Conservation (phyloP, 2,329 filamentous ascomycete species). For the Penicillium olsonii region DNA sequence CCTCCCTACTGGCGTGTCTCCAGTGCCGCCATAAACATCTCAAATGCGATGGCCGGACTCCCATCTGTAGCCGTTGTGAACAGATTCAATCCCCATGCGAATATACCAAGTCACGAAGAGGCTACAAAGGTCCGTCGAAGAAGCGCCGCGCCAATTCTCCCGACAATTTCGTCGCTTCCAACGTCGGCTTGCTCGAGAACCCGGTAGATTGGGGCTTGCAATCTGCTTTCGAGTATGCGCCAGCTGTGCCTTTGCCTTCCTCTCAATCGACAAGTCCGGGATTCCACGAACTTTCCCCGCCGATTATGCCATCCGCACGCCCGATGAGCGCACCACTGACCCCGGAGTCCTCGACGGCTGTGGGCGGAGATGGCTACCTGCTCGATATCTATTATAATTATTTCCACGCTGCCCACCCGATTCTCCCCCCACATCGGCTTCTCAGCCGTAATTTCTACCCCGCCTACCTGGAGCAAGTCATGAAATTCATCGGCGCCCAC, state of each 20-base stretch:
- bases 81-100: conserved; percentile 62
- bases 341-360: conserved; percentile 37
- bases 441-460: conserved; percentile 42
- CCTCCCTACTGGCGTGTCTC: conserved; percentile 49
- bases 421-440: conserved; percentile 53
- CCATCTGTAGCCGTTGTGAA: conserved; percentile 67
- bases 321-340: conserved; percentile 32
- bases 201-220: conserved; percentile 42
- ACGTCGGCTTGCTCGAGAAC: conserved; percentile 36
- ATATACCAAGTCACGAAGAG: conserved; percentile 73
- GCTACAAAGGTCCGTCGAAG: conserved; percentile 69
- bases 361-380: conserved; percentile 42
- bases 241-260: conserved; percentile 25
- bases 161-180: conserved; percentile 52
- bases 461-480: conserved; percentile 53
- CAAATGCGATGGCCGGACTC: conserved; percentile 71
- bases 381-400: conserved; percentile 58
- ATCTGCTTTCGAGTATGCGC: conserved; percentile 32
- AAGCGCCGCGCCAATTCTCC: conserved; percentile 43
- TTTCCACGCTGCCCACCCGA: conserved; percentile 59
- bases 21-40: conserved; percentile 63
- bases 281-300: conserved; percentile 19
- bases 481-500: conserved; percentile 59
- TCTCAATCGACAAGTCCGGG: conserved; percentile 29
- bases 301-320: conserved; percentile 20